Percentiles rank a stretch among this genome's conserved stretches.
Conservation (phyloP, 176 grass and related monocot species). For the Ampelocalamus luodianensis region DNA sequence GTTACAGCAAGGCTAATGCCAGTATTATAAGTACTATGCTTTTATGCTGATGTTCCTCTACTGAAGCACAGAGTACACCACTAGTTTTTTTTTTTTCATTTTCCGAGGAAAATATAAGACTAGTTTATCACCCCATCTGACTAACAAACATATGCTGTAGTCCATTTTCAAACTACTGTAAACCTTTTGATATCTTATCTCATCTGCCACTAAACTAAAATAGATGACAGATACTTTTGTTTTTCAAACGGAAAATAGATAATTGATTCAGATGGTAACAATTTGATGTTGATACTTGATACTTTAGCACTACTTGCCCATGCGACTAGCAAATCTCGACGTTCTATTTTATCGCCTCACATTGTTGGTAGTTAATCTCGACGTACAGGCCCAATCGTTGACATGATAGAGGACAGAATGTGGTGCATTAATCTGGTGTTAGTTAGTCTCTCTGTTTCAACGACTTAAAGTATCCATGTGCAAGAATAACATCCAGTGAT, state of each 20-base stretch:
- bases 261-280: background rate
- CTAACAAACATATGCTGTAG: background rate
- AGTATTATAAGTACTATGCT: background rate
- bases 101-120: no score
- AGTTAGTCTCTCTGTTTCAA: conserved; percentile 24
- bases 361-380: background rate
- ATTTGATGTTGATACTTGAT: background rate
- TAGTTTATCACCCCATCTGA: no score
- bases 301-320: background rate
- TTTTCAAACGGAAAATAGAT: no score
- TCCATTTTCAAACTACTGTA: background rate
- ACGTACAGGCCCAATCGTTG: background rate
- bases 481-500: background rate
- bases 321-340: background rate
- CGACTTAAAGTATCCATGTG: conserved; percentile 15
- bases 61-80: background rate
- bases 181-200: background rate
- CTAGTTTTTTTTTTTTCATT: no score
- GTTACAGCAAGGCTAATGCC: background rate
- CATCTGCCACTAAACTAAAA: background rate
- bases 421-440: conserved; percentile 6
- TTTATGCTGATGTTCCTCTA: background rate
- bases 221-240: background rate
- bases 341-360: background rate
- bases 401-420: background rate